Evolutionary conservation across 208 protist genomes (phyloP), one percentile per base, ranked within the genome.

Genomic region (Leishmania tropica): DNA sequence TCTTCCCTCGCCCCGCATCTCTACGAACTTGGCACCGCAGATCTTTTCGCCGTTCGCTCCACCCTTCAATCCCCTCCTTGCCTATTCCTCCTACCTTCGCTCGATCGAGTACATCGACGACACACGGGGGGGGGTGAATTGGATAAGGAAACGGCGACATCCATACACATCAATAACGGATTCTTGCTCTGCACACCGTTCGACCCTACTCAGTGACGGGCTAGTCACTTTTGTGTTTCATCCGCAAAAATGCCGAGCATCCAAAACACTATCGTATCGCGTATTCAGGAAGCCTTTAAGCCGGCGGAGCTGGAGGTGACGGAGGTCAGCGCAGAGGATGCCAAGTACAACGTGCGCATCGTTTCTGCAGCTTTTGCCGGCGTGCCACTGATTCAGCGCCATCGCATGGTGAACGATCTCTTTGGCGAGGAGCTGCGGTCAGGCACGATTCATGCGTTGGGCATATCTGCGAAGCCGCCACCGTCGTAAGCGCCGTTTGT

Each of bases 371-470:
- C 76, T 15, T 96, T 96, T 73, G 84, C 86, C 10, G 88, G 81
- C 48, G 73, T 94, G 17, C 51, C 91, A 21, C 87, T 96, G 51
- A 67, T 96, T 24, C 85, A 95, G 60, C 86, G 93, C 21, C 93
- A 96, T 76, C 86, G 91, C 60, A 90, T 91, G 82, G 87, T 96
- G 51, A 95, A 94, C 79, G 83, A 89, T 40, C 67, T 96, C 48
- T 96, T 96, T 78, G 87, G 91, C 54, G 85, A 94, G 51, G 90
- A 95, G 78, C 84, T 96, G 3, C 81, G 90, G 2, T 92, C 88
- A 2, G 92, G 92, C n/a, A 79, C 76, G 8, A 95, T 96, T 79
- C 93, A 96, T 77, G 93, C 93, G 40, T 71, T 96, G 51, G 89
- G 84, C 45, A 96, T 96, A 42, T 86, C 80, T 19, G 92, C 92